Percentiles rank a stretch among this genome's conserved stretches.
These are phyloP conservation scores for Apophysomyces trapeziformis DNA, from an alignment of 371 early-diverging fungal species.

Conservation along the genomic window DNA sequence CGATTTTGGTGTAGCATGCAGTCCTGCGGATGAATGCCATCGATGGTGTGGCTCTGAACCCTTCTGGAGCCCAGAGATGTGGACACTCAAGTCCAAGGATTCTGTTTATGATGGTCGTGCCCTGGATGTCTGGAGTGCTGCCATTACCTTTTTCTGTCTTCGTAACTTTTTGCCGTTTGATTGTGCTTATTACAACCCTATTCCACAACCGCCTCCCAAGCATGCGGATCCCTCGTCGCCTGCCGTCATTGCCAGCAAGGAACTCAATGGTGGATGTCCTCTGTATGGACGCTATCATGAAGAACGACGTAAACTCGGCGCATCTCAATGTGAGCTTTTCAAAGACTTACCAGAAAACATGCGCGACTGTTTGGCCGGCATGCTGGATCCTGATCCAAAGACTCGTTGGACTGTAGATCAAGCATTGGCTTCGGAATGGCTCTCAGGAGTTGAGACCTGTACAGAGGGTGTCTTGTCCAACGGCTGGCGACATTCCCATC, in stretches of 20 bases:
- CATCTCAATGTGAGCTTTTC: conserved; percentile 27
- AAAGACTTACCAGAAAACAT: conserved; percentile 27
- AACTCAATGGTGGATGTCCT: conserved; percentile 39
- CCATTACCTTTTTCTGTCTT: conserved; percentile 84
- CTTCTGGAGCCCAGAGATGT: conserved; percentile 92
- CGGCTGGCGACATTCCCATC: conserved; percentile 48
- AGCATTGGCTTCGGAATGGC: conserved; percentile 51
- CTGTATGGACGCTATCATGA: conserved; percentile 33
- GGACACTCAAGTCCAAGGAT: conserved; percentile 33
- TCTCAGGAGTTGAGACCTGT: conserved; percentile 46
- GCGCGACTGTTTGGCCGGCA: conserved; percentile 40
- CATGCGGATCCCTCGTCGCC: conserved; percentile 55
- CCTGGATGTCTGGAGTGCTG: conserved; percentile 87
- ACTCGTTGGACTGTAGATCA: conserved; percentile 52
- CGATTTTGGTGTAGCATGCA: conserved; percentile 96
- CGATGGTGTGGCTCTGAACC: conserved; percentile 89
- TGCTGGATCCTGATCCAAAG: conserved; percentile 55
- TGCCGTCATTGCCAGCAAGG: conserved; percentile 35
- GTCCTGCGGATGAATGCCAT: conserved; percentile 63
- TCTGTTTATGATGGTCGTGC: conserved; percentile 82
- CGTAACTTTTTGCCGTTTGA: conserved; percentile 69
- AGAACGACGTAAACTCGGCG: conserved; percentile 20
- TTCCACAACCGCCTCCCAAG: conserved; percentile 43
- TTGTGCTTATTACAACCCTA: conserved; percentile 62
- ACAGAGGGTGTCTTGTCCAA: conserved; percentile 45